Conservation (phyloP, 2,329 filamentous ascomycete species). For the Claviceps paspali region DNA sequence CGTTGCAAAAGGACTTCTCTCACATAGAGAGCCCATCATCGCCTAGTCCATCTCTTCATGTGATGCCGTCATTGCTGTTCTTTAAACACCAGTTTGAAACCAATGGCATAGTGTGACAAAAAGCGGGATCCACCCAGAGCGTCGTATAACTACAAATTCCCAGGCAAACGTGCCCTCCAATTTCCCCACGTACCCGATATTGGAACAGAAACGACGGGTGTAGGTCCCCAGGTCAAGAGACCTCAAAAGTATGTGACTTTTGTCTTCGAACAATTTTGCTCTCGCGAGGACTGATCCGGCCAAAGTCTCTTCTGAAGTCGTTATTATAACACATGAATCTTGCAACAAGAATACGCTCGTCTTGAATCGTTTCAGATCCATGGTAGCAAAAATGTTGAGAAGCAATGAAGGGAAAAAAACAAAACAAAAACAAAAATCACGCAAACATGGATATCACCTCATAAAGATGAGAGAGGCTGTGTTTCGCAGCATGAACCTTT, state of each 20-base stretch:
- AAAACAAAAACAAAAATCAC: neutral
- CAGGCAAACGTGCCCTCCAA: neutral
- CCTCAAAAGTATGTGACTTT: neutral
- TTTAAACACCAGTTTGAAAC: neutral
- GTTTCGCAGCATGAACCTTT: neutral
- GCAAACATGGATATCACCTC: constrained; percentile 1
- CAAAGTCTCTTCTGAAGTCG: neutral
- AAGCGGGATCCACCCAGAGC: neutral
- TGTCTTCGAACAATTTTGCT: neutral
- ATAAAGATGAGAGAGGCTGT: neutral
- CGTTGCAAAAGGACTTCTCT: neutral
- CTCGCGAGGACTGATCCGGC: neutral
- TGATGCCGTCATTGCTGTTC: constrained; percentile 2
- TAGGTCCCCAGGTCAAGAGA: neutral
- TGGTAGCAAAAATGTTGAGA: neutral
- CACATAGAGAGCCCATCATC: neutral
- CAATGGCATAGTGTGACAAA: neutral
- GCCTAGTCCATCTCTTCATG: constrained; percentile 1
- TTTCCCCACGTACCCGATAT: constrained; percentile 1
- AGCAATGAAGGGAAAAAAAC: neutral
- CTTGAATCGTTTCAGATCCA: constrained; percentile 3
- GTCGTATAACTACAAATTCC: constrained; percentile 2
- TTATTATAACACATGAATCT: constrained; percentile 1
- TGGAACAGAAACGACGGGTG: neutral
- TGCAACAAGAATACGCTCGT: neutral